Percentiles rank a stretch among this genome's conserved stretches.
phyloP scores from a whole-genome alignment of 148 eudicot species.

The Rhododendron simsii region DNA sequence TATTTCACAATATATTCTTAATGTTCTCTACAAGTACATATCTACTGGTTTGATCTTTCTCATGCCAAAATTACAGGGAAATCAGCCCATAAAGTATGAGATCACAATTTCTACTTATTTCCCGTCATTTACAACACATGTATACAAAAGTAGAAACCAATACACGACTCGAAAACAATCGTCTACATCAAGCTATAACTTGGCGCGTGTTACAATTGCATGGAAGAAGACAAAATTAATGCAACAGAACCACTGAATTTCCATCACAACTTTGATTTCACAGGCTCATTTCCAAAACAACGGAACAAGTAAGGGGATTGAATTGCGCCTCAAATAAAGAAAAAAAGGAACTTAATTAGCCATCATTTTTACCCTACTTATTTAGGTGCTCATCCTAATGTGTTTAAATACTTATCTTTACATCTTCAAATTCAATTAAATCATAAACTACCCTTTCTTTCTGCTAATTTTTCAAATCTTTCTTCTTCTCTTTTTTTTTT shows the following conservation, averaged over 20 bases:
- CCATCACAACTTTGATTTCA: not conserved
- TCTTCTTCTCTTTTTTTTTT: too few species aligned
- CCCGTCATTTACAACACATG: not conserved
- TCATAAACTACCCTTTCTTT: too few species aligned
- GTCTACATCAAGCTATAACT: slow-evolving; percentile 4
- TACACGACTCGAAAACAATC: not conserved
- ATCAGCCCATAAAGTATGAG: not conserved
- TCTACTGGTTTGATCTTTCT: not conserved
- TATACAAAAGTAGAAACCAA: not conserved
- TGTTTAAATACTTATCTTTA: too few species aligned
- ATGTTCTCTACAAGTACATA: not conserved
- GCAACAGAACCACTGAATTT: not conserved
- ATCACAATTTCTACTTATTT: not conserved
- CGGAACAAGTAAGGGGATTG: too few species aligned
- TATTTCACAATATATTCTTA: not conserved
- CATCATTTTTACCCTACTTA: too few species aligned
- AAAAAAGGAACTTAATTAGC: too few species aligned
- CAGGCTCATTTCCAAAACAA: too few species aligned
- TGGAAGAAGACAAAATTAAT: not conserved
- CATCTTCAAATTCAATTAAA: too few species aligned
- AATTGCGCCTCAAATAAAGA: too few species aligned
- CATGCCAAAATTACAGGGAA: not conserved
- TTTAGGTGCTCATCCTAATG: too few species aligned
- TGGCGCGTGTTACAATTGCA: not conserved
- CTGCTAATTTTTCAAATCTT: too few species aligned